phyloP scores from a whole-genome alignment of 768 basidiomycete species.

The Rhodotorula kratochvilovae region DNA sequence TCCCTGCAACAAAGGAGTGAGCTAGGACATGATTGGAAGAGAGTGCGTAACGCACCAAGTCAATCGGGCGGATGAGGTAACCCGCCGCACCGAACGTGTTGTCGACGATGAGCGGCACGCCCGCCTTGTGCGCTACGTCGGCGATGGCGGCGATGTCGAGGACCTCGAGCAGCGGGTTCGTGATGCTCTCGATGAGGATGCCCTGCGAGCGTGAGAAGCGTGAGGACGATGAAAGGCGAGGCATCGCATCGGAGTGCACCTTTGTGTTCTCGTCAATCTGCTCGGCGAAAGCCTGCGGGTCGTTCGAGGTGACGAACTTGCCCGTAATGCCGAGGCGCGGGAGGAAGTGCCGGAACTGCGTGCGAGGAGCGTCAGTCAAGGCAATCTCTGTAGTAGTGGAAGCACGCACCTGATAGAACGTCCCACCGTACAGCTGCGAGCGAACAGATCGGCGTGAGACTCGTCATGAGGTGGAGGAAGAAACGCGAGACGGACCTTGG shows the following conservation, averaged over 20 bases:
- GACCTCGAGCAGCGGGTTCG: constrained; percentile 65
- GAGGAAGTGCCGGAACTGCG: constrained; percentile 49
- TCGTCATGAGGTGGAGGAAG: neutral
- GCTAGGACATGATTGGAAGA: accelerated
- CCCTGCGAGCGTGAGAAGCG: constrained; percentile 42
- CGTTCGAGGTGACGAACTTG: neutral
- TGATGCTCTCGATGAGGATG: constrained; percentile 61
- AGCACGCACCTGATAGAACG: neutral
- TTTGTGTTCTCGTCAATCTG: constrained; percentile 49
- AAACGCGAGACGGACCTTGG: constrained; percentile 59
- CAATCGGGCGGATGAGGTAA: constrained; percentile 65
- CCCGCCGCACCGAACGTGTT: constrained; percentile 37
- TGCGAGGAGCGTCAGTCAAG: too few relatives aligned
- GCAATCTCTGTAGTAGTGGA: too few relatives aligned
- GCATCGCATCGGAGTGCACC: neutral
- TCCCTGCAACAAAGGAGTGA: constrained; percentile 50
- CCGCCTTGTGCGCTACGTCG: constrained; percentile 64
- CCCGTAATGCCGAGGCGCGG: constrained; percentile 61
- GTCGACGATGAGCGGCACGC: constrained; percentile 71
- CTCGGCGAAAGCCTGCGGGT: neutral
- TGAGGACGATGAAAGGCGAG: constrained; percentile 40
- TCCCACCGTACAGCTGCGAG: constrained; percentile 7
- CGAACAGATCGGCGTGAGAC: neutral
- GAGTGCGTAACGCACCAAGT: constrained; percentile 30
- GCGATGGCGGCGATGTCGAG: constrained; percentile 62